Evolutionary conservation across 2,329 filamentous ascomycete genomes (phyloP).

Genomic region (Alternaria metachromatica): DNA sequence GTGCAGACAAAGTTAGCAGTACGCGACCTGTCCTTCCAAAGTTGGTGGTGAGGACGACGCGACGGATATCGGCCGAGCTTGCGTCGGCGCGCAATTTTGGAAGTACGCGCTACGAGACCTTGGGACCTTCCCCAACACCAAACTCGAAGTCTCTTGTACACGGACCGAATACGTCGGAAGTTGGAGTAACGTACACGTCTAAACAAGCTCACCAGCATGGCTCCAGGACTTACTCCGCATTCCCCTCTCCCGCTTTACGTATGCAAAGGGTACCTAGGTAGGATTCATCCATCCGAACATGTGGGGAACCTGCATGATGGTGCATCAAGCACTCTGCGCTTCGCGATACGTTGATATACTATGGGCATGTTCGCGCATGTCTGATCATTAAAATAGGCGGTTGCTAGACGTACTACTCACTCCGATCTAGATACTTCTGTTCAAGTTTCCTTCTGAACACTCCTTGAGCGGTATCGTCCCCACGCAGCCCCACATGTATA

Average conservation of each 20-base stretch:
- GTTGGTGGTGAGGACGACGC: not conserved
- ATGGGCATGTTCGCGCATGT: not conserved
- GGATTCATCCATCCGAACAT: slow-evolving; percentile 12
- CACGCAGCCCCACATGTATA: slow-evolving; percentile 26
- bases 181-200: not conserved
- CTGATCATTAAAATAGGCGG: not conserved
- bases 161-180: not conserved
- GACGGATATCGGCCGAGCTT: not conserved
- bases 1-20: not conserved
- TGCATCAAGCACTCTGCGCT: not conserved
- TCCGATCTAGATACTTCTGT: not conserved
- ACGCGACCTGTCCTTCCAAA: not conserved
- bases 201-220: not conserved
- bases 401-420: not conserved
- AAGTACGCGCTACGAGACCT: not conserved
- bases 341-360: not conserved
- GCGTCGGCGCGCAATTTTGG: not conserved
- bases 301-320: slow-evolving; percentile 16
- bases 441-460: not conserved
- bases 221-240: slow-evolving; percentile 11
- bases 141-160: not conserved
- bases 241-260: slow-evolving; percentile 10
- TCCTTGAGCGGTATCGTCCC: not conserved
- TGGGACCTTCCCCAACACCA: not conserved
- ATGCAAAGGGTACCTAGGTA: not conserved